Conservation (phyloP, 1,284 basidiomycete genomes). For the Ustilago trichophora region DNA sequence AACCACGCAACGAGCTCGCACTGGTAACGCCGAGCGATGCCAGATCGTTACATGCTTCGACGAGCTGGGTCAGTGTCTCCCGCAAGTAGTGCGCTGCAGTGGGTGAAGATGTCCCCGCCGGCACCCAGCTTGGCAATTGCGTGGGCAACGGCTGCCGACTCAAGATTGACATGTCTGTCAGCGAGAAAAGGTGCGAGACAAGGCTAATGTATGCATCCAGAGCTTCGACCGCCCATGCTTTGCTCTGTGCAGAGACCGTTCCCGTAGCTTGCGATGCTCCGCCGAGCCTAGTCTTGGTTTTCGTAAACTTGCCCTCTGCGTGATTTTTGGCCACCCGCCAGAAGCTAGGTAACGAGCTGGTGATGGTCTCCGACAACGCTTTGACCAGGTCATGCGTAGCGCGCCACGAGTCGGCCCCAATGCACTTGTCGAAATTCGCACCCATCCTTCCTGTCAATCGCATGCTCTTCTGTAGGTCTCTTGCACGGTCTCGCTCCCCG, state of each 20-base stretch:
- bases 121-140: constrained; percentile 75
- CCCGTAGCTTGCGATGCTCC: constrained; percentile 52
- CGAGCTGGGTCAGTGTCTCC: constrained; percentile 81
- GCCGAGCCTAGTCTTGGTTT: constrained; percentile 9
- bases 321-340: constrained; percentile 92
- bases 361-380: constrained; percentile 70
- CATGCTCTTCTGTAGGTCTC: constrained; percentile 64
- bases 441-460: constrained; percentile 45
- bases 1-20: constrained; percentile 73
- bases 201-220: constrained; percentile 86
- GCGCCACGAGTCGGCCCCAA: constrained; percentile 73
- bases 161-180: constrained; percentile 76
- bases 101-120: constrained; percentile 80
- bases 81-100: constrained; percentile 83
- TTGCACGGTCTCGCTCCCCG: constrained; percentile 73
- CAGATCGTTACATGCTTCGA: constrained; percentile 85
- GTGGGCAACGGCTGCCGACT: constrained; percentile 69
- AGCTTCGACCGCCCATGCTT: constrained; percentile 89
- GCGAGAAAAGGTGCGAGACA: constrained; percentile 86
- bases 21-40: constrained; percentile 76
- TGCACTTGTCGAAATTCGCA: constrained; percentile 40
- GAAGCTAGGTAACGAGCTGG: constrained; percentile 81
- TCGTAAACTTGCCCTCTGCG: constrained; percentile 72
- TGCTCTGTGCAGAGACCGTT: constrained; percentile 83
- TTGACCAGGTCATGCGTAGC: constrained; percentile 75